A percentile compares a stretch with the other conserved stretches of the same genome.
Evolutionary conservation across 2,329 filamentous ascomycete genomes (phyloP).

Genomic region (Knoxdaviesia proteae): DNA sequence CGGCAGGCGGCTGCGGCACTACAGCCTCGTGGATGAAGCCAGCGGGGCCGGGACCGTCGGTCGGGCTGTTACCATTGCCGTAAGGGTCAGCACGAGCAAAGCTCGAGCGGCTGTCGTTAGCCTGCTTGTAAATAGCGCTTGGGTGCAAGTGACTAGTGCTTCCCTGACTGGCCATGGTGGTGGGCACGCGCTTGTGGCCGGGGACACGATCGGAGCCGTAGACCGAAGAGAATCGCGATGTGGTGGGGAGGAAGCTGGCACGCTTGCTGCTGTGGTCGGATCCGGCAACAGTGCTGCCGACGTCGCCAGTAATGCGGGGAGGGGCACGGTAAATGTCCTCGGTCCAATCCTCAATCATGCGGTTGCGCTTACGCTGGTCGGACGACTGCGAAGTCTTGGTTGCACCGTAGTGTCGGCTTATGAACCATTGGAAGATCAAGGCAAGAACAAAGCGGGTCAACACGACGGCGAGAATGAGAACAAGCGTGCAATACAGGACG

Average conservation of each 20-base stretch:
- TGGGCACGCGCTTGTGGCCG: constrained; percentile 38
- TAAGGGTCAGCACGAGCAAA: constrained; percentile 41
- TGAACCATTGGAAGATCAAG: constrained; percentile 87
- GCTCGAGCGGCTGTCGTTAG: constrained; percentile 41
- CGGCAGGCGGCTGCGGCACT: constrained; percentile 83
- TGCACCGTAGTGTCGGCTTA: constrained; percentile 69
- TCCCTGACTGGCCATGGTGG: constrained; percentile 86
- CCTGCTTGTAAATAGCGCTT: constrained; percentile 49
- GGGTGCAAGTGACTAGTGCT: constrained; percentile 49
- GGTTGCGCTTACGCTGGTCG: constrained; percentile 64
- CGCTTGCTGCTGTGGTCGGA: constrained; percentile 62
- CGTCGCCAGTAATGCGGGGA: constrained; percentile 56
- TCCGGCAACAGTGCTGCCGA: constrained; percentile 40
- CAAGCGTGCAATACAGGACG: constrained; percentile 80
- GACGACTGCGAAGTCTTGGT: constrained; percentile 66
- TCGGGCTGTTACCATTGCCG: constrained; percentile 27
- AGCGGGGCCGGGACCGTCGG: constrained; percentile 59
- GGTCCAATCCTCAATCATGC: constrained; percentile 94
- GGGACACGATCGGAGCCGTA: constrained; percentile 50
- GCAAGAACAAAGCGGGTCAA: constrained; percentile 72
- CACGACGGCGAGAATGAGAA: constrained; percentile 83
- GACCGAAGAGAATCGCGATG: constrained; percentile 81
- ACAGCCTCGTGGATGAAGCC: constrained; percentile 96
- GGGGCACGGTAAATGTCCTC: constrained; percentile 93
- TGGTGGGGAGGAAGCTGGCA: constrained; percentile 76